Percentiles rank a stretch among this genome's conserved stretches.
phyloP scores from a whole-genome alignment of 371 early-diverging fungal genomes.

The Chytridiales sp. region DNA sequence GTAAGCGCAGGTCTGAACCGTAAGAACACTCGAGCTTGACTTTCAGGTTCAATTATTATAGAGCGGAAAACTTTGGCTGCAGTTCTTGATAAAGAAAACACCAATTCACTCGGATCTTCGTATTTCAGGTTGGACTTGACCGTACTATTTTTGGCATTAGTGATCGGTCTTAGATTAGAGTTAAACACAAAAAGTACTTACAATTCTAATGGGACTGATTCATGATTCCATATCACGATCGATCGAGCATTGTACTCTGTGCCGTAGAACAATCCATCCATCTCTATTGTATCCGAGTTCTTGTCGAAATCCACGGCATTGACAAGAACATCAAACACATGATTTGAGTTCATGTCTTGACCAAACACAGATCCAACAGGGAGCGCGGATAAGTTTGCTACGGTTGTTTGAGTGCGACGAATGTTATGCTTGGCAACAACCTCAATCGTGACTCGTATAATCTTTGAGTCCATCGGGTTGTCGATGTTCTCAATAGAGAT shows the following conservation, averaged over 20 bases:
- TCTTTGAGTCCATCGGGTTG: conserved; percentile 66
- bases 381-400: neutral
- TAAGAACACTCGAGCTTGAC: conserved; percentile 61
- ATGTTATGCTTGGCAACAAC: conserved; percentile 70
- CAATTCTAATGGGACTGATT: conserved; percentile 69
- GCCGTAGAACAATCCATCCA: conserved; percentile 64
- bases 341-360: conserved; percentile 22
- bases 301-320: conserved; percentile 54
- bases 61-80: conserved; percentile 64
- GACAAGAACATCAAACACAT: conserved; percentile 67
- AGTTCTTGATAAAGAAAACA: conserved; percentile 71
- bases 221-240: conserved; percentile 67
- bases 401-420: conserved; percentile 19
- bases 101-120: conserved; percentile 60
- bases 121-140: conserved; percentile 59
- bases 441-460: conserved; percentile 63
- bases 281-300: conserved; percentile 55
- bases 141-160: too few species aligned
- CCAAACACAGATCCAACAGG: neutral
- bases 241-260: conserved; percentile 64
- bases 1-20: conserved; percentile 52
- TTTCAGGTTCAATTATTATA: conserved; percentile 61
- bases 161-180: too few species aligned
- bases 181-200: too few species aligned
- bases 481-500: conserved; percentile 65